A percentile compares a stretch with the other conserved stretches of the same genome.
These are phyloP conservation scores for Bjerkandera adusta DNA, from an alignment of 1,284 basidiomycete genomes.

Conservation along the genomic window DNA sequence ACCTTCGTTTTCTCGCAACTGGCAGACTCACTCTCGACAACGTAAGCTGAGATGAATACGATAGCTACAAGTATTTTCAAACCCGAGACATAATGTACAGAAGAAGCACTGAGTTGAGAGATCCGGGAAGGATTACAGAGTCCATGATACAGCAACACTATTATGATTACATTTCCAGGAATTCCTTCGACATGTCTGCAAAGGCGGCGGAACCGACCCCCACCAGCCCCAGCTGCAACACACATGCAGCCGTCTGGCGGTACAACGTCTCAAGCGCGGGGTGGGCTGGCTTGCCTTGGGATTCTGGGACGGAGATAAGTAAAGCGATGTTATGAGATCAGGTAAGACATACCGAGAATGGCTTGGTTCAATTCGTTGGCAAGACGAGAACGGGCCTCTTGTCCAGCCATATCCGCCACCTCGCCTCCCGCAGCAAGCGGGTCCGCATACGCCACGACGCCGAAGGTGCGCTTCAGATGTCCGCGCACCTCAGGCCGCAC, in stretches of 20 bases:
- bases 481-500: slow-evolving; percentile 56
- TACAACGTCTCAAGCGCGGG: slow-evolving; percentile 75
- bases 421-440: slow-evolving; percentile 63
- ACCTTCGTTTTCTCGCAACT: no score
- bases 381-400: slow-evolving; percentile 59
- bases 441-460: slow-evolving; percentile 76
- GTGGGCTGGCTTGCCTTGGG: slow-evolving; percentile 67
- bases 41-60: no score
- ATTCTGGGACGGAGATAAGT: slow-evolving; percentile 55
- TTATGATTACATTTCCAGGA: slow-evolving; percentile 45
- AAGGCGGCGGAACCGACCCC: slow-evolving; percentile 77
- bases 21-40: no score
- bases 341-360: slow-evolving; percentile 74
- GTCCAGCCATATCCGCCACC: slow-evolving; percentile 63
- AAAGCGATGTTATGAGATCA: no score
- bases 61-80: no score
- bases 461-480: slow-evolving; percentile 69
- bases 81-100: no score
- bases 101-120: no score
- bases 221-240: slow-evolving; percentile 64
- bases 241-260: slow-evolving; percentile 63
- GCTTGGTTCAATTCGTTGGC: slow-evolving; percentile 79
- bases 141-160: no score
- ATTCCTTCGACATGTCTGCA: slow-evolving; percentile 72
- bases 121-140: no score